Conservation (phyloP, 108 stramenopile genomes). For the Nannochloropsis gaditana region DNA sequence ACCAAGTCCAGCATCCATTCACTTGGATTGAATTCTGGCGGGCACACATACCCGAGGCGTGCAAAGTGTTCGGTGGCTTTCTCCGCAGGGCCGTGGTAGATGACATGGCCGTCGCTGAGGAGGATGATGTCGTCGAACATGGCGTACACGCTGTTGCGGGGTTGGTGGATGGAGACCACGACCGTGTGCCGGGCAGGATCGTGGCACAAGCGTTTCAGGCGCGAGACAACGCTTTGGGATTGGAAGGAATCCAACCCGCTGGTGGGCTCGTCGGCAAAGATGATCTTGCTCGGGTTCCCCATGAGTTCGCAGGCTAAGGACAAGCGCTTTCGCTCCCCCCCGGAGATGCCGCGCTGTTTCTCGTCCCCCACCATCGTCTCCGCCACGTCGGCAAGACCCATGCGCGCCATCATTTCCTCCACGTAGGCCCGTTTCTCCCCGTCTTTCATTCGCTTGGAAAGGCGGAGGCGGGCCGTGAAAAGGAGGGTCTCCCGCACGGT, state of each 20-base stretch:
- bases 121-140: slow-evolving; percentile 67
- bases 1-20: not conserved
- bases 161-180: slow-evolving; percentile 68
- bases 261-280: slow-evolving; percentile 68
- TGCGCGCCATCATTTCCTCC: slow-evolving; percentile 21
- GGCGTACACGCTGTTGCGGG: slow-evolving; percentile 64
- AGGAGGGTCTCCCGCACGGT: slow-evolving; percentile 45
- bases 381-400: slow-evolving; percentile 34
- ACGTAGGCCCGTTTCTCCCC: slow-evolving; percentile 28
- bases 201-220: not conserved
- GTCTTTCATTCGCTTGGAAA: not conserved
- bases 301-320: slow-evolving; percentile 60
- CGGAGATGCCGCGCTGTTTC: slow-evolving; percentile 49
- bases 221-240: slow-evolving; percentile 56
- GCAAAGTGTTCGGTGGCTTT: slow-evolving; percentile 38
- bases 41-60: slow-evolving; percentile 42
- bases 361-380: slow-evolving; percentile 49
- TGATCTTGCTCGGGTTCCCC: slow-evolving; percentile 47
- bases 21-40: slow-evolving; percentile 42
- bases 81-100: slow-evolving; percentile 46
- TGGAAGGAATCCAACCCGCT: slow-evolving; percentile 61
- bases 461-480: slow-evolving; percentile 35
- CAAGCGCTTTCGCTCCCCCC: slow-evolving; percentile 57
- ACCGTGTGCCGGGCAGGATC: slow-evolving; percentile 34
- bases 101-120: slow-evolving; percentile 49